These are phyloP conservation scores for Earliella scabrosa DNA, from an alignment of 1,284 basidiomycete species.

Conservation along the genomic window DNA sequence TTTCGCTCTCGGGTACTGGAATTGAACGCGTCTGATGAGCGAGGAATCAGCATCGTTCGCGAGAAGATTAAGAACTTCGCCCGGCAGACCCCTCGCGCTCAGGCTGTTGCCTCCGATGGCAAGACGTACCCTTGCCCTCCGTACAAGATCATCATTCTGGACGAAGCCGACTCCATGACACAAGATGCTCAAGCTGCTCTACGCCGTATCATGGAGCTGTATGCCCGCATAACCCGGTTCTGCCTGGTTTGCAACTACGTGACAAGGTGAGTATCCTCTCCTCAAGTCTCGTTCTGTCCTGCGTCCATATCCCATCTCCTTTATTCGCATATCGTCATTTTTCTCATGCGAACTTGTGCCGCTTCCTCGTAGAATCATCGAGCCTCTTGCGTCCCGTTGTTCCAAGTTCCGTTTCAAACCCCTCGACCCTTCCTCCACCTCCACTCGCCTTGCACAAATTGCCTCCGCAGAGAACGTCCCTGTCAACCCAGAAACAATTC, in stretches of 20 bases:
- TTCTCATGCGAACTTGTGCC: background rate
- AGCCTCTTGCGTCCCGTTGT: constrained; percentile 97
- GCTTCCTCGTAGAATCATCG: constrained; percentile 84
- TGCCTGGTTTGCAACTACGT: constrained; percentile 99
- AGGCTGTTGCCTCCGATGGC: constrained; percentile 75
- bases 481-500: constrained; percentile 59
- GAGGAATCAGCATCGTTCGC: constrained; percentile 95
- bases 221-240: constrained; percentile 96
- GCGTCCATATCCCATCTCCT: too few species aligned
- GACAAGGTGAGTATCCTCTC: constrained; percentile 69
- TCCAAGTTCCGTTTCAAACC: constrained; percentile 99
- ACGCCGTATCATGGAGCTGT: constrained; percentile 98
- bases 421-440: constrained; percentile 80
- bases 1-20: constrained; percentile 94
- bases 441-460: constrained; percentile 81
- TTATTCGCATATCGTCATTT: background rate
- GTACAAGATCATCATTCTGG: constrained; percentile 98
- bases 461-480: constrained; percentile 65
- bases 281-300: background rate
- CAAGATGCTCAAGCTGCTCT: constrained; percentile 98
- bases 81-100: constrained; percentile 88
- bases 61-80: constrained; percentile 99
- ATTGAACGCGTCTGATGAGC: constrained; percentile 99
- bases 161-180: constrained; percentile 99
- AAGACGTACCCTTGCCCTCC: constrained; percentile 94